Percentiles rank a stretch among this genome's conserved stretches.
phyloP scores from a whole-genome alignment of 2,329 filamentous ascomycete genomes.

The Ophiostoma quercus region DNA sequence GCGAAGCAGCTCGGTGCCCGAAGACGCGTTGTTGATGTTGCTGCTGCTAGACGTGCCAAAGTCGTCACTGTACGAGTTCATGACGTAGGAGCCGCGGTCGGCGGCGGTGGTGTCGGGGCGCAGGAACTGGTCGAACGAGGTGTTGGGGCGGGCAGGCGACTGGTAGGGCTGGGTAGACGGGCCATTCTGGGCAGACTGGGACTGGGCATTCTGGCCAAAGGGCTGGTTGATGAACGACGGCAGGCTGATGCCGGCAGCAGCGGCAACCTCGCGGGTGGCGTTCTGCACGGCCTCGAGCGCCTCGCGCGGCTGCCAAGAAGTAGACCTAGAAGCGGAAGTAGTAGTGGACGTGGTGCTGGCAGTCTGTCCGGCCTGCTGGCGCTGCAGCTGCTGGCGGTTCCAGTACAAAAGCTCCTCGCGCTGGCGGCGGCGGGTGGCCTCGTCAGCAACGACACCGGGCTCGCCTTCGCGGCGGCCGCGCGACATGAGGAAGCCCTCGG shows the following conservation, averaged over 20 bases:
- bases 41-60: conserved; percentile 11
- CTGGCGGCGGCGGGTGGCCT: conserved; percentile 55
- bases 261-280: conserved; percentile 24
- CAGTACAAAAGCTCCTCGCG: conserved; percentile 62
- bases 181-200: too few relatives aligned
- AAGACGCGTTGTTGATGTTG: conserved; percentile 28
- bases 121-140: conserved; percentile 57
- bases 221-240: not conserved
- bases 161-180: not conserved
- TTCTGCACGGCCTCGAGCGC: conserved; percentile 20
- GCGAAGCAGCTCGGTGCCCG: conserved; percentile 43
- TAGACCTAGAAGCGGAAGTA: not conserved
- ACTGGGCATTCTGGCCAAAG: not conserved
- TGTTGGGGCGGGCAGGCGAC: conserved; percentile 22
- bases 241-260: conserved; percentile 23
- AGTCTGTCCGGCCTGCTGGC: conserved; percentile 32
- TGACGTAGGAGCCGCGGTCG: conserved; percentile 53
- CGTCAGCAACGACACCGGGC: conserved; percentile 55
- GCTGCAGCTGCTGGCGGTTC: conserved; percentile 53
- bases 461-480: conserved; percentile 38
- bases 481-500: conserved; percentile 56
- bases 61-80: conserved; percentile 46
- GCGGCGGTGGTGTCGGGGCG: conserved; percentile 45
- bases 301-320: conserved; percentile 18
- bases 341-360: not conserved